Base-by-base conservation (phyloP, 768 basidiomycete species). In the Hortiboletus flavorubellus region DNA sequence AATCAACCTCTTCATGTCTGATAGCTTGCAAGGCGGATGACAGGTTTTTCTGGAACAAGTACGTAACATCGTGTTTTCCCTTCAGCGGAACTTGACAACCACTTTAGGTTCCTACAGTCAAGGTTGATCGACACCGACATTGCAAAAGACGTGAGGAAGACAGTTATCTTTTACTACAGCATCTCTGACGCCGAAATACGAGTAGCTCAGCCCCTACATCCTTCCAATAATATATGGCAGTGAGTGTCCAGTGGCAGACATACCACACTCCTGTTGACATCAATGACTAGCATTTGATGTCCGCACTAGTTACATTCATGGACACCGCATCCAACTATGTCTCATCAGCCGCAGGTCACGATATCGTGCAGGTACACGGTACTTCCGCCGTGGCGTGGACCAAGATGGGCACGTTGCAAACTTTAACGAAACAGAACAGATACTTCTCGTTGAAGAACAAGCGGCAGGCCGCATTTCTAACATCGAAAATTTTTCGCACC, bases 41-140 rank as follows among this genome's bases (percentile, higher is more conserved):
- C 66, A 81, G 95, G 59, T 99, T 99, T 75, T 98, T 98, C 73
- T 99, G 96, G 96, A 99, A 99, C 72, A 90, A 84, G 83, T 67
- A 6, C 16, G 48, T 26, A 26, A 23, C 21, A 59, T 46, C 26
- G 5, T 46, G 26, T 26, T 14, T 15, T 54, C 16, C 23, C 15
- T 56, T 18, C 46, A 46, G 48, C 33, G 40, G 30, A 26, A 29
- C 31, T 49, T 59, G 47, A 56, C 51, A 11, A 5, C 45, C 41
- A 30, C 33, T 37, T 23, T 61, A 79, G 78, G 65, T 80, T 79
- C 61, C 66, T 89, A 55, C 84, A 86, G 56, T 73, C 78, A 14
- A 78, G 80, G 59, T 73, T 93, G 57, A 86, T 88, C 53, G 83
- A 76, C 38, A 77, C 69, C 46, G 68, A 80, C 58, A 71, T 81